These are phyloP conservation scores for Boletus tylopilopsis DNA, from an alignment of 768 basidiomycete genomes.

Conservation along the genomic window DNA sequence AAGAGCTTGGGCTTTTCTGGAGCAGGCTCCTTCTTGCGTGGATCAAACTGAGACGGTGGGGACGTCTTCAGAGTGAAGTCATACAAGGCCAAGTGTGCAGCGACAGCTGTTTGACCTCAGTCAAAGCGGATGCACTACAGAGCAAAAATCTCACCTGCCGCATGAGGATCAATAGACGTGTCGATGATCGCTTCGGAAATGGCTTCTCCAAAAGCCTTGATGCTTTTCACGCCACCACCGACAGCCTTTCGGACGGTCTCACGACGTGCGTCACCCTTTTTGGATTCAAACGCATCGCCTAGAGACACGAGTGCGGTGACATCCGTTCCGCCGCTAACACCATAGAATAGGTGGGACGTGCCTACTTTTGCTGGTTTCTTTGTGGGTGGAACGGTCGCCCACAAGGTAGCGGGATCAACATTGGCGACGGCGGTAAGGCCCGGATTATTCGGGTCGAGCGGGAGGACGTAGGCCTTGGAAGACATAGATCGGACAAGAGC, in stretches of 20 bases:
- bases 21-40: constrained; percentile 48
- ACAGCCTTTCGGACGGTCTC: constrained; percentile 70
- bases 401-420: constrained; percentile 47
- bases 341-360: constrained; percentile 63
- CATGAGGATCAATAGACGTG: constrained; percentile 65
- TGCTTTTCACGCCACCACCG: constrained; percentile 66
- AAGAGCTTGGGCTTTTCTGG: constrained; percentile 48
- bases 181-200: constrained; percentile 63
- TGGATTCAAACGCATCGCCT: constrained; percentile 49
- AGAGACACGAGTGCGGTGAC: constrained; percentile 57
- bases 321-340: constrained; percentile 37
- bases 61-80: constrained; percentile 77
- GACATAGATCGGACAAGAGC: constrained; percentile 42
- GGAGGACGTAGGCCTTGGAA: constrained; percentile 53
- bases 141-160: constrained; percentile 50
- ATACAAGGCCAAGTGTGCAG: constrained; percentile 69
- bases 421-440: constrained; percentile 29
- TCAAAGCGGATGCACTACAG: background rate
- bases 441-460: constrained; percentile 46
- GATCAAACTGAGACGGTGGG: constrained; percentile 62
- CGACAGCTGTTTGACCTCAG: constrained; percentile 53
- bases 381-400: constrained; percentile 45
- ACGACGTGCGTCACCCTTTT: constrained; percentile 44
- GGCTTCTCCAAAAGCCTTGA: constrained; percentile 57
- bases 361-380: constrained; percentile 57